phyloP scores from a whole-genome alignment of 208 protist genomes.

The Angomonas deanei region DNA sequence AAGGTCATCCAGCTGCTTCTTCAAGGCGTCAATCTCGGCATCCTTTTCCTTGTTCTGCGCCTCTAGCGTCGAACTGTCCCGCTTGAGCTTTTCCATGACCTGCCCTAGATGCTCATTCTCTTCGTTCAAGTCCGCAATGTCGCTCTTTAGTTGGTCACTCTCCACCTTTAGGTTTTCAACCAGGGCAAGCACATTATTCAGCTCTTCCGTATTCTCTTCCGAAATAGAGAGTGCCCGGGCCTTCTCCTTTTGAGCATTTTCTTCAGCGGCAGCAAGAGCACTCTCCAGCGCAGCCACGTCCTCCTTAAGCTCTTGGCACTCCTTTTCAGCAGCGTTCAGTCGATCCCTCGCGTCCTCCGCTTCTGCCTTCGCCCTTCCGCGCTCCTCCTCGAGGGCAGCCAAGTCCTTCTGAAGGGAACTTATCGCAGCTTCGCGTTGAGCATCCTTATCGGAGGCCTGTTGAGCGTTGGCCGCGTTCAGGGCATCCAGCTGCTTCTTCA shows the following conservation, averaged over 20 bases:
- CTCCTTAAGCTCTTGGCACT: background rate
- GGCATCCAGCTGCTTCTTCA: background rate
- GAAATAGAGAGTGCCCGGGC: no score
- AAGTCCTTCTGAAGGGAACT: no score
- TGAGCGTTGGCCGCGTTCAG: no score
- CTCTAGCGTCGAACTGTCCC: background rate
- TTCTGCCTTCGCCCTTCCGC: no score
- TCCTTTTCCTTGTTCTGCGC: background rate
- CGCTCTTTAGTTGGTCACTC: background rate
- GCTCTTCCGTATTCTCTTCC: no score
- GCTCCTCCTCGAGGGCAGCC: no score
- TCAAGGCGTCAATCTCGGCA: background rate
- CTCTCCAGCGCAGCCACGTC: background rate
- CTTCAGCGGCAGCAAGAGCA: background rate
- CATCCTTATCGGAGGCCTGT: no score
- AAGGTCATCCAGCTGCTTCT: no score
- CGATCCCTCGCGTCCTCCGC: no score
- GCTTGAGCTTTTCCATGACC: background rate
- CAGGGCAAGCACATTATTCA: background rate
- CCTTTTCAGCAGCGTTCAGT: no score
- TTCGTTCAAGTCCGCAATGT: background rate
- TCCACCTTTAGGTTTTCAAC: background rate
- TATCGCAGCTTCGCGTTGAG: no score
- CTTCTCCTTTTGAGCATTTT: no score
- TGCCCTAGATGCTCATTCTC: background rate